Evolutionary conservation across 176 grass and related monocot species (phyloP).

Genomic region (Cymbopogon citratus): DNA sequence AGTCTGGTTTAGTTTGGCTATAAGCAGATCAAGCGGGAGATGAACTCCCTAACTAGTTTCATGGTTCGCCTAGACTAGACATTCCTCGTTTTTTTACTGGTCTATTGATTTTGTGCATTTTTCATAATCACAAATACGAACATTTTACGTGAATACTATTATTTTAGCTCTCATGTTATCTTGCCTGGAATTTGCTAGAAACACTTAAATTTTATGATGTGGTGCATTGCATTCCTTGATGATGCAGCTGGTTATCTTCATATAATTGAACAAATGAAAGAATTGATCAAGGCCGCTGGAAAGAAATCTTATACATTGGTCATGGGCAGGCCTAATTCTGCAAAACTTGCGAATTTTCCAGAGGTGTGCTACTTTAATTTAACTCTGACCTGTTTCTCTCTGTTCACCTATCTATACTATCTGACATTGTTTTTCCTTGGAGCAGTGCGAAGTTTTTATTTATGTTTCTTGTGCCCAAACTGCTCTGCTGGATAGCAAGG

Average conservation of each 20-base stretch:
- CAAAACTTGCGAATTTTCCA: constrained; percentile 96
- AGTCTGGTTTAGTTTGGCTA: not conserved
- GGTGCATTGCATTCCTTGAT: constrained; percentile 12
- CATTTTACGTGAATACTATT: not conserved
- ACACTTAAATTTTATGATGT: constrained; percentile 17
- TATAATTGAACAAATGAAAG: constrained; percentile 94
- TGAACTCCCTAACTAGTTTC: not conserved
- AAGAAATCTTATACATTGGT: constrained; percentile 96
- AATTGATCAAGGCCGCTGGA: constrained; percentile 72
- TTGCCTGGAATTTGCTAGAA: not conserved
- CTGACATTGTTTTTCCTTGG: constrained; percentile 11
- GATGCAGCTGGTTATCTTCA: constrained; percentile 87
- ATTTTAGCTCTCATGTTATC: not conserved
- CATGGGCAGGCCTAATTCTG: constrained; percentile 81
- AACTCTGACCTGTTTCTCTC: not conserved
- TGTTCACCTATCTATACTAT: not conserved
- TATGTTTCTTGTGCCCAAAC: constrained; percentile 98
- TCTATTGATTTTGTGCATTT: not conserved
- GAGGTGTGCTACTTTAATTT: constrained; percentile 50
- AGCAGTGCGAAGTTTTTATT: constrained; percentile 88
- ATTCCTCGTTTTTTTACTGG: not conserved
- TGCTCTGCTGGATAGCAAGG: constrained; percentile 95
- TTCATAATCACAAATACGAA: not conserved
- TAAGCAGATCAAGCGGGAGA: not conserved
- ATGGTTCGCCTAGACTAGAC: not conserved